Conservation (phyloP, 495 filamentous ascomycete genomes). For the Neurospora intermedia region DNA sequence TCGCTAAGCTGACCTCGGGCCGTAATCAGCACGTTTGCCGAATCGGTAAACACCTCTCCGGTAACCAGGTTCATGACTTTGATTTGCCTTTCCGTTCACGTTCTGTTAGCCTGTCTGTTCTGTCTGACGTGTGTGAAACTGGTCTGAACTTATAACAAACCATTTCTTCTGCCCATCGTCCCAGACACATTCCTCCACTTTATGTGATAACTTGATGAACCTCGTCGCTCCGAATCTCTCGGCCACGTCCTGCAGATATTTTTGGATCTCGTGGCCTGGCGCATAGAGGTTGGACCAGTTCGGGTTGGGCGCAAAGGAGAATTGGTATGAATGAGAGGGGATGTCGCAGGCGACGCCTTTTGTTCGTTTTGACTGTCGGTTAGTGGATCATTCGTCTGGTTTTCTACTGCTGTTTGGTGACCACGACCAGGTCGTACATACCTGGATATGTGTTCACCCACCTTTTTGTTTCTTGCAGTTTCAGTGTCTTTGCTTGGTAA, state of each 20-base stretch:
- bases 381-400: neutral
- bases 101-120: neutral
- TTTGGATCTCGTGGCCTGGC: slow-evolving; percentile 50
- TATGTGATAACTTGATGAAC: slow-evolving; percentile 31
- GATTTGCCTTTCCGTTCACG: slow-evolving; percentile 12
- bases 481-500: neutral
- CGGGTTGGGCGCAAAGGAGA: slow-evolving; percentile 55
- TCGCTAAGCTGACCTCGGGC: slow-evolving; percentile 56
- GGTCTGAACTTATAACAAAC: slow-evolving; percentile 15
- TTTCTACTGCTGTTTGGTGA: neutral
- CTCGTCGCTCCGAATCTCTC: slow-evolving; percentile 46
- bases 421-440: slow-evolving; percentile 1
- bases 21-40: slow-evolving; percentile 49
- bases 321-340: slow-evolving; percentile 49
- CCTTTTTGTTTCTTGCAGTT: slow-evolving; percentile 2
- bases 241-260: slow-evolving; percentile 48
- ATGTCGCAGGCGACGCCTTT: slow-evolving; percentile 35
- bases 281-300: slow-evolving; percentile 56
- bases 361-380: neutral
- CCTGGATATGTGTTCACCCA: slow-evolving; percentile 36
- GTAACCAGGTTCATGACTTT: slow-evolving; percentile 21
- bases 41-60: slow-evolving; percentile 24
- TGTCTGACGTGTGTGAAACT: too few species aligned
- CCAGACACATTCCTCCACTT: slow-evolving; percentile 38
- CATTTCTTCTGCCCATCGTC: slow-evolving; percentile 45